Percentiles rank a stretch among this genome's conserved stretches.
Conservation (phyloP, 768 basidiomycete genomes). For the Mycena polygramma region DNA sequence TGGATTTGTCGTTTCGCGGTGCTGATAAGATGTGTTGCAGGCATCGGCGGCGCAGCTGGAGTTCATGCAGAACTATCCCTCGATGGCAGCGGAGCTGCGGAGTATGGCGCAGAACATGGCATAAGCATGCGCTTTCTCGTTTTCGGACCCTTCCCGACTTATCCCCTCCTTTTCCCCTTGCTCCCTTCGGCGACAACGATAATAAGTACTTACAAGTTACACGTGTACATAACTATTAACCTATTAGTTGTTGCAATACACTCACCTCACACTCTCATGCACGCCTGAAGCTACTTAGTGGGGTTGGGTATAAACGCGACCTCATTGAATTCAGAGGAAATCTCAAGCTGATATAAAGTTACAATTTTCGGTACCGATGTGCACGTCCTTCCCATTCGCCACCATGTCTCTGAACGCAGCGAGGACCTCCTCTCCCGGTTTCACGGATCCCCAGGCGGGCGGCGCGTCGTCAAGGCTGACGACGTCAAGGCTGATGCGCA, state of each 20-base stretch:
- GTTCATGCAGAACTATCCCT: constrained; percentile 87
- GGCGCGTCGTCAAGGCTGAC: background rate
- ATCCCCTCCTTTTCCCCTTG: background rate
- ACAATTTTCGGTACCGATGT: background rate
- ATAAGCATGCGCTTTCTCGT: background rate
- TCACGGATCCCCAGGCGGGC: too few relatives aligned
- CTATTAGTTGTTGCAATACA: constrained; percentile 27
- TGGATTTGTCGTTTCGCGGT: background rate
- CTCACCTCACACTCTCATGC: constrained; percentile 11
- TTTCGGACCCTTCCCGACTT: background rate
- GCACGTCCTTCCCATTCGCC: background rate
- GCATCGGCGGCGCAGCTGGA: constrained; percentile 87
- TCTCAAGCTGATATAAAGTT: background rate
- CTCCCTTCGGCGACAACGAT: constrained; percentile 1
- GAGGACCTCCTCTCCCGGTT: background rate
- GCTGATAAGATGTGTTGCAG: constrained; percentile 50
- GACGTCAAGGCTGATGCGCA: background rate
- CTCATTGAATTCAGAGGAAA: too few relatives aligned
- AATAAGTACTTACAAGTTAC: constrained; percentile 11
- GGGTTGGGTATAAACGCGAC: too few relatives aligned
- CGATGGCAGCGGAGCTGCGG: constrained; percentile 79
- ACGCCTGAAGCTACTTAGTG: too few relatives aligned
- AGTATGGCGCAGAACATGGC: constrained; percentile 53
- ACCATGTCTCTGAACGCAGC: background rate
- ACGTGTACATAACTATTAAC: constrained; percentile 25